Base-by-base conservation (phyloP, 768 basidiomycete genomes). In the Tulasnella sp. region DNA sequence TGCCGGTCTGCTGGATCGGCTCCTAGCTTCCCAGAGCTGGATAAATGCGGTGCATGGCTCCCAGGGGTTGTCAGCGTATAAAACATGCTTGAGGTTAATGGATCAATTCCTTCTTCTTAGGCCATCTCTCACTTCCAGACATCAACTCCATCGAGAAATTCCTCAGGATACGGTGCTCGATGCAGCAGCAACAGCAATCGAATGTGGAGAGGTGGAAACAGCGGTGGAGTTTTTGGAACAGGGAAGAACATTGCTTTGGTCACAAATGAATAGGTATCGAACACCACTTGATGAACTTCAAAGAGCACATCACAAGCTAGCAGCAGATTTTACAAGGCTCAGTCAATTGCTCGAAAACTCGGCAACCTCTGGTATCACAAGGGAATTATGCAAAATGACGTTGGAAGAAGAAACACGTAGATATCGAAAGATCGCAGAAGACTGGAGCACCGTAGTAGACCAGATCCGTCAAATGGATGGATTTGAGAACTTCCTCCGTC, bases 141-240 rank as follows among this genome's bases (percentile, higher is more conserved):
- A n/a, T n/a, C n/a, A n/a, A n/a, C n/a, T n/a, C n/a, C n/a, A n/a
- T n/a, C n/a, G n/a, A n/a, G n/a, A n/a, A n/a, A n/a, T n/a, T n/a
- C n/a, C n/a, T n/a, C n/a, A n/a, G n/a, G n/a, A n/a, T n/a, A n/a
- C n/a, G 8, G 39, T 25, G 27, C 27, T 25, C 6, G 39, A 54
- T 12, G 53, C 53, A 4, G 53, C 47, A 3, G 33, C 51, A 12
- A 28, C 19, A 19, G 50, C 53, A 3, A 50, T 54, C 3, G 47
- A 49, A 7, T 19, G 48, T 16, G 15, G 20, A 12, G 22, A 15
- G 15, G 20, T 5, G 16, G 50, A 54, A 19, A 37, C 37, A 27
- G 53, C 53, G 13, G 1, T 54, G 20, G 48, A 54, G 34, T 31
- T 48, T 24, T 4, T 50, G 15, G 53, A 54, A 24, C 33, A 37